phyloP scores from a whole-genome alignment of 2,329 filamentous ascomycete species.

The Ceratocystis papillata region DNA sequence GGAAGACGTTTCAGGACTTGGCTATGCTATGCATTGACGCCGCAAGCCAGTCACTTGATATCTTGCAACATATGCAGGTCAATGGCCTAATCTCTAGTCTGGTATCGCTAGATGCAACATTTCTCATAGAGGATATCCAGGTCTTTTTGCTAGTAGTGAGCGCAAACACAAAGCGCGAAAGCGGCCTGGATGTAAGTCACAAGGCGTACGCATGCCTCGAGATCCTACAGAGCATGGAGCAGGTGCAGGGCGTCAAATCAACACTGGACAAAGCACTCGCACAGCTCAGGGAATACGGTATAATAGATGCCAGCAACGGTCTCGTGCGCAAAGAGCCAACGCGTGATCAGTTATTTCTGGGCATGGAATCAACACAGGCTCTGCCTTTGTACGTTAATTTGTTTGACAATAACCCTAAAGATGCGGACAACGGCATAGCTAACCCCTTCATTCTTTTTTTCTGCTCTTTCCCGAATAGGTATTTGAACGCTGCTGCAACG shows the following conservation, averaged over 20 bases:
- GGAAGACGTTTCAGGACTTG: constrained; percentile 26
- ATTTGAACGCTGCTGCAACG: background rate
- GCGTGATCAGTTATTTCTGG: constrained; percentile 16
- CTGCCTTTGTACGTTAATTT: background rate
- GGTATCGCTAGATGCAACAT: constrained; percentile 26
- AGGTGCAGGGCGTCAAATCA: constrained; percentile 25
- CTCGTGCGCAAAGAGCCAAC: constrained; percentile 2
- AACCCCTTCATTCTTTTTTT: background rate
- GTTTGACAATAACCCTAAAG: background rate
- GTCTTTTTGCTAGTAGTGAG: constrained; percentile 27
- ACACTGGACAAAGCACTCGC: background rate
- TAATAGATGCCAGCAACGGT: constrained; percentile 8
- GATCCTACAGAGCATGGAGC: constrained; percentile 29
- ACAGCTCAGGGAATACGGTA: background rate
- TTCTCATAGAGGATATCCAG: constrained; percentile 27
- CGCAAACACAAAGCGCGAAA: constrained; percentile 15
- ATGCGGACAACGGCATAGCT: background rate
- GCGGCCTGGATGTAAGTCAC: constrained; percentile 15
- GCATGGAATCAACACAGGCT: constrained; percentile 1
- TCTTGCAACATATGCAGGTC: constrained; percentile 26
- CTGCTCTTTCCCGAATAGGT: background rate
- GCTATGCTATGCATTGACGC: constrained; percentile 27
- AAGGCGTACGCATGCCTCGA: constrained; percentile 25
- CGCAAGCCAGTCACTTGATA: constrained; percentile 25
- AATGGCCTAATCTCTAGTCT: constrained; percentile 27